Evolutionary conservation across 2,329 filamentous ascomycete species (phyloP).

Genomic region (Colletotrichum tofieldiae): DNA sequence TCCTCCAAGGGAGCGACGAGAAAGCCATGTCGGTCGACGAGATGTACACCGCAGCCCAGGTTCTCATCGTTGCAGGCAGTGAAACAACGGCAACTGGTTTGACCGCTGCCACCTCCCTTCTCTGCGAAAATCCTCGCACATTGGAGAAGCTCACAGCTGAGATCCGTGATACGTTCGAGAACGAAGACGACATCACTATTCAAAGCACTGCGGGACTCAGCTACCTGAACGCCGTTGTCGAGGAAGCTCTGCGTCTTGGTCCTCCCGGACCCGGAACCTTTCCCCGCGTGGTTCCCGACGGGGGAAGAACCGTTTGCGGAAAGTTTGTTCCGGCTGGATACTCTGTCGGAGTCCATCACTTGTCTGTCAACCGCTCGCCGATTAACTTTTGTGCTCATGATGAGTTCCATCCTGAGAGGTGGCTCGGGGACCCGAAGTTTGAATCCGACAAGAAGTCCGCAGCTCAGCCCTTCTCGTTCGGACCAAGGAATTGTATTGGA

Average conservation of each 20-base stretch:
- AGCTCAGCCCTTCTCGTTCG: constrained; percentile 64
- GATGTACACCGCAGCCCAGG: constrained; percentile 36
- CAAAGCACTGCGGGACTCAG: constrained; percentile 49
- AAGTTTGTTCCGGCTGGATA: constrained; percentile 55
- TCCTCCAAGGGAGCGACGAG: constrained; percentile 32
- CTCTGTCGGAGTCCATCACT: constrained; percentile 44
- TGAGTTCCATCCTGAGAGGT: constrained; percentile 29
- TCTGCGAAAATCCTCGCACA: constrained; percentile 50
- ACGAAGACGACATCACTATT: constrained; percentile 55
- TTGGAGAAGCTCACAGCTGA: constrained; percentile 55
- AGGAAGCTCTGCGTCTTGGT: constrained; percentile 61
- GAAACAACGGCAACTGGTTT: constrained; percentile 55
- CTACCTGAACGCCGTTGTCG: constrained; percentile 58
- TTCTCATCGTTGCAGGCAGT: constrained; percentile 51
- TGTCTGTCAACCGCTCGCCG: constrained; percentile 52
- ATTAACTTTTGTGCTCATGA: constrained; percentile 33
- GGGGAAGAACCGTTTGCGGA: constrained; percentile 52
- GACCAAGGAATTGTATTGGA: constrained; percentile 66
- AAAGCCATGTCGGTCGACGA: constrained; percentile 34
- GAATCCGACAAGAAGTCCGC: constrained; percentile 56
- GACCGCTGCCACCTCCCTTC: constrained; percentile 47
- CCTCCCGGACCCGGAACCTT: constrained; percentile 50
- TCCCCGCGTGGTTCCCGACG: constrained; percentile 50
- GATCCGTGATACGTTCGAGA: constrained; percentile 53
- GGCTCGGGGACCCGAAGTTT: constrained; percentile 31